A percentile compares a stretch with the other conserved stretches of the same genome.
These are phyloP conservation scores for Marasmius oreades DNA, from an alignment of 1,284 basidiomycete genomes.

Conservation along the genomic window DNA sequence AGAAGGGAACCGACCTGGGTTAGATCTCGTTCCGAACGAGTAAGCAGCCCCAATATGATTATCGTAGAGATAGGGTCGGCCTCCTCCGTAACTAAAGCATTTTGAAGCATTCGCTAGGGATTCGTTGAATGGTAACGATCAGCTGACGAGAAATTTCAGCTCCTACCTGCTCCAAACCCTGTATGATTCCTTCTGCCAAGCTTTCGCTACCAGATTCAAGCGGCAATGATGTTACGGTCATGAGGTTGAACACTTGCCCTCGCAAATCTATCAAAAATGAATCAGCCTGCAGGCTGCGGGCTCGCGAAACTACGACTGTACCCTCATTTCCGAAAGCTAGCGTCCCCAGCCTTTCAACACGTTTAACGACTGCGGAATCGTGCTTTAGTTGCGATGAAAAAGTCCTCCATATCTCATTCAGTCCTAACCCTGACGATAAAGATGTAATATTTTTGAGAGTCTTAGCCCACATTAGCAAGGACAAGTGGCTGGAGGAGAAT, in stretches of 20 bases:
- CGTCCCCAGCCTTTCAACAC: constrained; percentile 7
- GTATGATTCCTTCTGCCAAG: constrained; percentile 8
- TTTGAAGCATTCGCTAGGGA: too few relatives aligned
- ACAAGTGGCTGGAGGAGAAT: constrained; percentile 28
- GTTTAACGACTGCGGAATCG: constrained; percentile 7
- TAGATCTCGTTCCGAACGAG: background rate
- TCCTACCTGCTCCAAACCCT: constrained; percentile 11
- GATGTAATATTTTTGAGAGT: constrained; percentile 40
- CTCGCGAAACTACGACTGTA: background rate
- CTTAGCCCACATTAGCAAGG: constrained; percentile 27
- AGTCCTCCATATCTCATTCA: constrained; percentile 53
- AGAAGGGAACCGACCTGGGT: background rate
- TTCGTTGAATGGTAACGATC: too few relatives aligned
- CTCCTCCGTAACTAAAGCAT: too few relatives aligned
- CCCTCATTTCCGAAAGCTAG: background rate
- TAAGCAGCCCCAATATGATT: background rate
- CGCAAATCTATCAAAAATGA: constrained; percentile 28
- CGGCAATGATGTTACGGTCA: constrained; percentile 36
- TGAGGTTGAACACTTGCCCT: constrained; percentile 35
- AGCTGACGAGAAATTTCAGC: background rate
- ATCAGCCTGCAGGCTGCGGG: constrained; percentile 11
- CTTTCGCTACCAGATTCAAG: constrained; percentile 13
- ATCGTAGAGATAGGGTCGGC: background rate
- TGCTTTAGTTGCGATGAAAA: constrained; percentile 29
- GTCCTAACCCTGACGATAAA: constrained; percentile 51